Conservation (phyloP, 495 filamentous ascomycete genomes). For the Annulohypoxylon maeteangense region DNA sequence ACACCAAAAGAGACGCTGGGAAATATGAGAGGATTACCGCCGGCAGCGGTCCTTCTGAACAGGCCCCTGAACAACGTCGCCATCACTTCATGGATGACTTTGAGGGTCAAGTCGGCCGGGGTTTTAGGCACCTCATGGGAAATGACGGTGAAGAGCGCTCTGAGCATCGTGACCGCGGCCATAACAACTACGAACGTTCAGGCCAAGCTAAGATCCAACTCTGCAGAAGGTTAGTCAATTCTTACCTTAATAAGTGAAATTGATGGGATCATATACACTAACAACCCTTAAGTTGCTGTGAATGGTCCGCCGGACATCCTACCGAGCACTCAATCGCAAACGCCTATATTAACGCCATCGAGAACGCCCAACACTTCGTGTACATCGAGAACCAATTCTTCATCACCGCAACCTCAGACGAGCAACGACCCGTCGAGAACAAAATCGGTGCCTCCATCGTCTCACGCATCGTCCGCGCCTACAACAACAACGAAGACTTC, state of each 20-base stretch:
- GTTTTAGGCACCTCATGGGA: constrained; percentile 49
- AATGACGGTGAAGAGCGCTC: constrained; percentile 41
- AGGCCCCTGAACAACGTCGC: constrained; percentile 31
- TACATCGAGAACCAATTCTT: constrained; percentile 99
- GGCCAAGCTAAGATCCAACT: constrained; percentile 51
- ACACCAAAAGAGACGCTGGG: constrained; percentile 69
- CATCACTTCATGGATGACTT: constrained; percentile 55
- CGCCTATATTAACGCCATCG: constrained; percentile 86
- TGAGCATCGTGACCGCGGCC: constrained; percentile 36
- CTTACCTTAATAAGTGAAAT: constrained; percentile 23
- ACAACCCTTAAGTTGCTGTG: constrained; percentile 61
- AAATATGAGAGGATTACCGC: constrained; percentile 68
- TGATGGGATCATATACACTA: constrained; percentile 10
- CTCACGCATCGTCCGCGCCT: constrained; percentile 84
- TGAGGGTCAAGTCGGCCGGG: constrained; percentile 58
- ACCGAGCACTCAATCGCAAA: constrained; percentile 89
- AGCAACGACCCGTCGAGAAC: constrained; percentile 84
- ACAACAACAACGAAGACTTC: constrained; percentile 75
- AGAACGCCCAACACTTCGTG: constrained; percentile 81
- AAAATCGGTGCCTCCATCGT: constrained; percentile 90
- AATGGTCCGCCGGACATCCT: constrained; percentile 76
- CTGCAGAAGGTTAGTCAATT: constrained; percentile 52
- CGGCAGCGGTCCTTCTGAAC: constrained; percentile 26
- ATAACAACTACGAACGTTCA: constrained; percentile 23
- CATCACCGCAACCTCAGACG: constrained; percentile 84